These are phyloP conservation scores for Botryotinia calthae DNA, from an alignment of 2,329 filamentous ascomycete species.

Conservation along the genomic window DNA sequence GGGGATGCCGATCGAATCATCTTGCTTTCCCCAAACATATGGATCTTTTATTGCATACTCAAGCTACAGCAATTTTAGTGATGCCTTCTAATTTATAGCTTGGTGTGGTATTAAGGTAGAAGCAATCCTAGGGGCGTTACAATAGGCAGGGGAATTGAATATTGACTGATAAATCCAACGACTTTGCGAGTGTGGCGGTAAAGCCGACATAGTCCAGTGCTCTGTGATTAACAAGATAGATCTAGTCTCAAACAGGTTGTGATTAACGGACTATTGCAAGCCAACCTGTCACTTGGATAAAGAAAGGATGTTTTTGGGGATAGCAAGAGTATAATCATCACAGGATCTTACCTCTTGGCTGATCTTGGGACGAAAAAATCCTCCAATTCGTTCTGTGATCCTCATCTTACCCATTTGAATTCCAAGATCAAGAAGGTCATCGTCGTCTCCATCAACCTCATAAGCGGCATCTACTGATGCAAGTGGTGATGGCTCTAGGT, in stretches of 20 bases:
- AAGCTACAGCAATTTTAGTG: constrained; percentile 3
- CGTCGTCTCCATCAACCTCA: constrained; percentile 60
- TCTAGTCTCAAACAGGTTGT: neutral
- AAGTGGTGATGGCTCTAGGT: constrained; percentile 62
- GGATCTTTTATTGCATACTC: constrained; percentile 15
- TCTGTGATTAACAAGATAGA: neutral
- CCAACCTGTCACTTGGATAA: constrained; percentile 13
- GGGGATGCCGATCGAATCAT: neutral
- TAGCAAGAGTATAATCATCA: constrained; percentile 37
- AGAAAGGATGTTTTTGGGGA: neutral
- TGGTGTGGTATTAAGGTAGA: no score
- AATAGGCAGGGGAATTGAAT: no score
- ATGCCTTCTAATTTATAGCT: neutral
- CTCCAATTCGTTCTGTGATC: constrained; percentile 72
- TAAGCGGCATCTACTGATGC: constrained; percentile 66
- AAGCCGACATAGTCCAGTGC: neutral
- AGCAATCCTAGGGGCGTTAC: neutral
- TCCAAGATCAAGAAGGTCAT: constrained; percentile 70
- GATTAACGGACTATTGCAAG: constrained; percentile 23
- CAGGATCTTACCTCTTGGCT: constrained; percentile 59
- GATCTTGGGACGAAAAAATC: constrained; percentile 67
- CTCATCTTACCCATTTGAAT: constrained; percentile 69
- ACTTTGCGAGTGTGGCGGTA: no score
- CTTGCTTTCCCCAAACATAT: neutral
- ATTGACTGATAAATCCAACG: neutral